phyloP scores from a whole-genome alignment of 495 filamentous ascomycete species.

The Daldinia childiae region DNA sequence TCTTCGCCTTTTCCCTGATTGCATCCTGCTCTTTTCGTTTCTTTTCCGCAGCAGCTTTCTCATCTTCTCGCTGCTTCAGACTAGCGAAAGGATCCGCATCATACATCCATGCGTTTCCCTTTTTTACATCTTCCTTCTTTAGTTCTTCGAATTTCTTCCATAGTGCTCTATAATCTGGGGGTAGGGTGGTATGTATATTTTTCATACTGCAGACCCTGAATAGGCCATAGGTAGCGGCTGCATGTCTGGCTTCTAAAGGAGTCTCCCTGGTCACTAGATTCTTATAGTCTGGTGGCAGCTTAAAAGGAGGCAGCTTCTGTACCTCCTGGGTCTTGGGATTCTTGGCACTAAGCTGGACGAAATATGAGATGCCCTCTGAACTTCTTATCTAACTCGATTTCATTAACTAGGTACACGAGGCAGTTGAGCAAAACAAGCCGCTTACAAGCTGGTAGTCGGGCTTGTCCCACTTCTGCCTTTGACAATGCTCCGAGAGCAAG shows the following conservation, averaged over 20 bases:
- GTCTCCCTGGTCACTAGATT: constrained; percentile 74
- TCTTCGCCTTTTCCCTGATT: constrained; percentile 68
- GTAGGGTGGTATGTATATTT: constrained; percentile 92
- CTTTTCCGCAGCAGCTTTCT: constrained; percentile 74
- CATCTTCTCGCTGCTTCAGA: constrained; percentile 78
- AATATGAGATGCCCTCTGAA: constrained; percentile 74
- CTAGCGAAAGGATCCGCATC: constrained; percentile 93
- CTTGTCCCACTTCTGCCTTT: constrained; percentile 93
- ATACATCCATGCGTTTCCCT: constrained; percentile 89
- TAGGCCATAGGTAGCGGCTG: constrained; percentile 88
- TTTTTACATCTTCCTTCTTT: constrained; percentile 77
- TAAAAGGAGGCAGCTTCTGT: constrained; percentile 78
- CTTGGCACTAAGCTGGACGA: constrained; percentile 78
- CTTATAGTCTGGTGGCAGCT: constrained; percentile 76
- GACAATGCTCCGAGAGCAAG: constrained; percentile 91
- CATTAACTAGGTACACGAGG: constrained; percentile 41
- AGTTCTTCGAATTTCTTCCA: constrained; percentile 90
- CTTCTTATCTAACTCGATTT: constrained; percentile 40
- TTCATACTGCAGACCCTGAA: constrained; percentile 93
- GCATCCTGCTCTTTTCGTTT: constrained; percentile 71
- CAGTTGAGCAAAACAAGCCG: constrained; percentile 35
- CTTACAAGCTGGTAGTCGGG: constrained; percentile 79
- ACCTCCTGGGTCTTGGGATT: constrained; percentile 86
- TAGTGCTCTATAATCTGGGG: constrained; percentile 84
- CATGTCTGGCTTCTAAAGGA: constrained; percentile 88